Evolutionary conservation across 148 eudicot genomes (phyloP), one percentile per base, ranked within the genome.

Genomic region (Camellia japonica): DNA sequence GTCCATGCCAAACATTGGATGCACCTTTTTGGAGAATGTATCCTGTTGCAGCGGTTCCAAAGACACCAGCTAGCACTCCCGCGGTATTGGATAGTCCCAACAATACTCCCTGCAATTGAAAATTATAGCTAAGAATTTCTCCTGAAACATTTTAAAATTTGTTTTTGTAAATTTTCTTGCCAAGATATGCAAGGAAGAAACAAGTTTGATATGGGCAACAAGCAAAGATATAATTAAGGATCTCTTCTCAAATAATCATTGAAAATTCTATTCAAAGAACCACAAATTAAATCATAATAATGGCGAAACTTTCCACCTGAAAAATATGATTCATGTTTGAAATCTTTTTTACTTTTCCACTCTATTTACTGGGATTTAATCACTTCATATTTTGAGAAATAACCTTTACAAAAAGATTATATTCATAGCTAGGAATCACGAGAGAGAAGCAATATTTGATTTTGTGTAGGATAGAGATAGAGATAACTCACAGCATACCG

Each of bases 21-120:
- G 52, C 89, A 96, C 99, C 98, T 84, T 86, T 87, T 83, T 93
- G 95, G 82, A 95, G 95, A 82, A 93, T 95, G 86, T 87, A 89
- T 77, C 99, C 97, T 20, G 99, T 95, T 84, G 93, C 98, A 84
- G 99, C 99, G 63, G 99, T 96, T 67, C 97, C 97, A 74, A 96
- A 91, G 81, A 96, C 94, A 73, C 98, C 98, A 85, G 99, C 99
- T 68, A 96, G 93, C 68, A 93, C 99, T 64, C 99, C 98, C 2
- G 98, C 97, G 38, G 98, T 96, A 79, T 96, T 96, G 15, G 99
- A 93, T 72, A 91, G 85, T 74, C 99, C 99, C 82, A 93, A 75
- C 87, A 96, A 80, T 68, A 93, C 87, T 82, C 99, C 98, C 99
- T 93, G 88, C 38, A 54, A 56, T 76, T 12, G 77, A 67, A 30